Conservation (phyloP, 2,329 filamentous ascomycete species). For the Claviceps fusiformis region DNA sequence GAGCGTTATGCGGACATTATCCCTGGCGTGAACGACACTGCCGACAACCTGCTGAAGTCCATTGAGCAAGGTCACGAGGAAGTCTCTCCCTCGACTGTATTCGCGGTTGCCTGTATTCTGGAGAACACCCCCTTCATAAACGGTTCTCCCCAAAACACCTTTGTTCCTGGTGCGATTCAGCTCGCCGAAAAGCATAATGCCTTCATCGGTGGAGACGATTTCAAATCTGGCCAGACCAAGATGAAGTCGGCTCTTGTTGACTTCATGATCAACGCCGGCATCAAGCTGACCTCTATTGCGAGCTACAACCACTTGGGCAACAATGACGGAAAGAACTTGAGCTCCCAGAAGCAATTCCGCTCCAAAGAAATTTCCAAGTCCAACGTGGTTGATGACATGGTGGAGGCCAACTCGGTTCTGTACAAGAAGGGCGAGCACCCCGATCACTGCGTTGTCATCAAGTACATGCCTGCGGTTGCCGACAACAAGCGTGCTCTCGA, state of each 20-base stretch:
- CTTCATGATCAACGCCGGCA: slow-evolving; percentile 95
- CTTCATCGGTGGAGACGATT: slow-evolving; percentile 96
- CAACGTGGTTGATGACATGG: slow-evolving; percentile 99
- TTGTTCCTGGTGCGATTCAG: slow-evolving; percentile 82
- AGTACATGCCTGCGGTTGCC: slow-evolving; percentile 98
- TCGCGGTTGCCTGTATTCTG: slow-evolving; percentile 86
- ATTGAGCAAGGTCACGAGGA: slow-evolving; percentile 82
- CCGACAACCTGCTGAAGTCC: slow-evolving; percentile 78
- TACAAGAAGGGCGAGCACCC: slow-evolving; percentile 91
- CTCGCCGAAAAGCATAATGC: slow-evolving; percentile 76
- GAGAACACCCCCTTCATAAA: slow-evolving; percentile 94
- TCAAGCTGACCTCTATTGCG: slow-evolving; percentile 96
- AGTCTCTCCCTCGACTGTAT: slow-evolving; percentile 89
- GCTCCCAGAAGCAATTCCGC: slow-evolving; percentile 95
- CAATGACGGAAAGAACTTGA: slow-evolving; percentile 98
- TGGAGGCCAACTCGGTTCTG: slow-evolving; percentile 81
- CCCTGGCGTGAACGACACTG: slow-evolving; percentile 86
- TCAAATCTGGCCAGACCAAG: slow-evolving; percentile 99
- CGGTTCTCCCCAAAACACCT: slow-evolving; percentile 97
- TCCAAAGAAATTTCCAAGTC: slow-evolving; percentile 99
- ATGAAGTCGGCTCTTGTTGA: slow-evolving; percentile 99
- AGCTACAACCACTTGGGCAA: slow-evolving; percentile 99
- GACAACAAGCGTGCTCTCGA: slow-evolving; percentile 98
- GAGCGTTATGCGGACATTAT: slow-evolving; percentile 89
- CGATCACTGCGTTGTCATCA: slow-evolving; percentile 98